Percentiles rank a stretch among this genome's conserved stretches.
Conservation (phyloP, 1,284 basidiomycete species). For the Leucoagaricus sp. region DNA sequence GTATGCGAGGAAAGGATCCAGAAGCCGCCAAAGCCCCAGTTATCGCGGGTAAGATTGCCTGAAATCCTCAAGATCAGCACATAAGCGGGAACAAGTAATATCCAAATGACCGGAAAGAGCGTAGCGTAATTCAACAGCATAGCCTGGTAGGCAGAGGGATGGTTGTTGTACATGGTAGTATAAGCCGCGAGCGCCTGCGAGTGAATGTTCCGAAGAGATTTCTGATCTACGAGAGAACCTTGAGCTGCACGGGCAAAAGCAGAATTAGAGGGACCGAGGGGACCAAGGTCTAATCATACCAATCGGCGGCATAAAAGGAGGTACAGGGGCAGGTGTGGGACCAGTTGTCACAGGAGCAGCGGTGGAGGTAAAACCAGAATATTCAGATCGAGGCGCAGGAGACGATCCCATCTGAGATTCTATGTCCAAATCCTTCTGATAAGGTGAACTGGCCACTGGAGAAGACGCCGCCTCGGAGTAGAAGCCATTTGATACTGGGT, state of each 20-base stretch:
- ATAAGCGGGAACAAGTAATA: background rate
- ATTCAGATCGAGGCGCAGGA: background rate
- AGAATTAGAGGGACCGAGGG: background rate
- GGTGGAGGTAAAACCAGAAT: background rate
- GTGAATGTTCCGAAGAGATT: background rate
- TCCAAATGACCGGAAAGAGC: constrained; percentile 11
- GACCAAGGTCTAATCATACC: constrained; percentile 5
- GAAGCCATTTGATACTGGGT: constrained; percentile 1
- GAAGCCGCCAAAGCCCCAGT: background rate
- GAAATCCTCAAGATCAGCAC: background rate
- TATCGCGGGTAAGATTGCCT: constrained; percentile 1
- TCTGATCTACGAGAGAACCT: background rate
- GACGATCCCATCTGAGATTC: background rate
- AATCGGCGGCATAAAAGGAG: background rate
- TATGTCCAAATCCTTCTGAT: background rate
- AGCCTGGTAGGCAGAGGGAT: constrained; percentile 1
- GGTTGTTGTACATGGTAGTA: background rate
- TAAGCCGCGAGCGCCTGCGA: background rate
- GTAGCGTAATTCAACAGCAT: constrained; percentile 5
- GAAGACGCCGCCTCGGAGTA: background rate
- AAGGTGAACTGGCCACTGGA: background rate
- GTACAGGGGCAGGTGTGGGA: background rate
- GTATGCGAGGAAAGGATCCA: background rate
- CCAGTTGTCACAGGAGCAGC: background rate
- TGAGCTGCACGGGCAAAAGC: background rate